Base-by-base conservation (phyloP, 495 filamentous ascomycete species). In the Neurospora sp. region DNA sequence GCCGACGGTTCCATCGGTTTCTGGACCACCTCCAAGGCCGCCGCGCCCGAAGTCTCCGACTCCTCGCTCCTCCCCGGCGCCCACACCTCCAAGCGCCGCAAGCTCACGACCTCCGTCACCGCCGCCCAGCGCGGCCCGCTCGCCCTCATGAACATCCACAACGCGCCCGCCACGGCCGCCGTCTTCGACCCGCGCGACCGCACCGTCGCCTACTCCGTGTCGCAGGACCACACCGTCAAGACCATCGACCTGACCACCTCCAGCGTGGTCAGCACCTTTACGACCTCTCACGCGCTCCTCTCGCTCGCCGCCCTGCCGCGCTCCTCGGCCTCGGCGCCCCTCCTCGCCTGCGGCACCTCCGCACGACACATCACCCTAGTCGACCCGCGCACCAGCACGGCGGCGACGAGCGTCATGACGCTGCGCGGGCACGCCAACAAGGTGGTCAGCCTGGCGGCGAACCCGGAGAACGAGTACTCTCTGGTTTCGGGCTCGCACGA, bases 181-280 rank as follows among this genome's bases (percentile, higher is more conserved):
- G 87, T 93, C 42, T 99, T 98, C 84, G 91, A 95, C 78, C 91
- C 90, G 2, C 85, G 86, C 65, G 96, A 98, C 83, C 81, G 89
- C 38, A 97, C 92, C 12, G 91, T 98, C 35, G 95, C 91, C 40
- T 98, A 99, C 85, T 94, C 93, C 0, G 86, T 87, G 3, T 94
- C 93, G 27, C 91, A 91, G 85, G 96, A 98, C 84, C 94, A 97
- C 82, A 91, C 92, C 0, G 84, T 98, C 73, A 90, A 89, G 35
- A 98, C 96, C 0, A 92, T 97, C 88, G 96, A 99, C 84, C 88
- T 99, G 14, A 88, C 92, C 0, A 98, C 95, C 8, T 81, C 85
- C 68, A 76, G 85, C 4, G 84, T 90, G 12, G 92, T 97, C 45
- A 92, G 92, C 77, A 92, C 92, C 22, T 86, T 94, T 61, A 91